These are phyloP conservation scores for Colletotrichum kahawae DNA, from an alignment of 2,329 filamentous ascomycete genomes.

Conservation along the genomic window DNA sequence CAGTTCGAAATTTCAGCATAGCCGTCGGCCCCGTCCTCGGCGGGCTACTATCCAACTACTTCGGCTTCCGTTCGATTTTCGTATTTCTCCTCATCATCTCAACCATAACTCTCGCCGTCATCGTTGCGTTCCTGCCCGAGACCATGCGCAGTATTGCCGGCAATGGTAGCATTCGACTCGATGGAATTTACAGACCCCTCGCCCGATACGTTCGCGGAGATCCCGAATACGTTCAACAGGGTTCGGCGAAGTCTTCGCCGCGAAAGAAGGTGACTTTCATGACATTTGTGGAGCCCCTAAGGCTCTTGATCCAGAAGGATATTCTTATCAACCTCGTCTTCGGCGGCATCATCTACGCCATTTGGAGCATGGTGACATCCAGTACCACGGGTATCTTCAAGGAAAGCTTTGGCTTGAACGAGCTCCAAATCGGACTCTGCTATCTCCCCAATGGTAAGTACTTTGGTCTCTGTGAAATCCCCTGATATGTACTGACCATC, in stretches of 20 bases:
- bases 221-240: slow-evolving; percentile 4
- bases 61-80: slow-evolving; percentile 34
- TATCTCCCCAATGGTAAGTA: slow-evolving; percentile 30
- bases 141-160: slow-evolving; percentile 32
- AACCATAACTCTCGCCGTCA: slow-evolving; percentile 11
- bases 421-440: slow-evolving; percentile 27
- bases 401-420: slow-evolving; percentile 24
- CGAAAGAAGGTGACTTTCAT: slow-evolving; percentile 29
- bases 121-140: slow-evolving; percentile 30
- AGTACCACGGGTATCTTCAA: slow-evolving; percentile 43
- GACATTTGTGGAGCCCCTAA: slow-evolving; percentile 40
- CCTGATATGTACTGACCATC: background rate
- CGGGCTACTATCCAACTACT: slow-evolving; percentile 30
- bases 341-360: slow-evolving; percentile 38
- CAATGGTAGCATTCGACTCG: slow-evolving; percentile 26
- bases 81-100: slow-evolving; percentile 18
- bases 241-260: slow-evolving; percentile 1
- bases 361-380: slow-evolving; percentile 53
- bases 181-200: slow-evolving; percentile 30
- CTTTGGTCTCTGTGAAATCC: accelerated
- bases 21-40: slow-evolving; percentile 37
- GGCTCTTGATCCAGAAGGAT: slow-evolving; percentile 45
- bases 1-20: slow-evolving; percentile 32
- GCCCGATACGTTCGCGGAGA: slow-evolving; percentile 15
- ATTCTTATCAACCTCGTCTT: slow-evolving; percentile 46